Evolutionary conservation across 2,329 filamentous ascomycete species (phyloP).

Genomic region (Fusarium setosum): DNA sequence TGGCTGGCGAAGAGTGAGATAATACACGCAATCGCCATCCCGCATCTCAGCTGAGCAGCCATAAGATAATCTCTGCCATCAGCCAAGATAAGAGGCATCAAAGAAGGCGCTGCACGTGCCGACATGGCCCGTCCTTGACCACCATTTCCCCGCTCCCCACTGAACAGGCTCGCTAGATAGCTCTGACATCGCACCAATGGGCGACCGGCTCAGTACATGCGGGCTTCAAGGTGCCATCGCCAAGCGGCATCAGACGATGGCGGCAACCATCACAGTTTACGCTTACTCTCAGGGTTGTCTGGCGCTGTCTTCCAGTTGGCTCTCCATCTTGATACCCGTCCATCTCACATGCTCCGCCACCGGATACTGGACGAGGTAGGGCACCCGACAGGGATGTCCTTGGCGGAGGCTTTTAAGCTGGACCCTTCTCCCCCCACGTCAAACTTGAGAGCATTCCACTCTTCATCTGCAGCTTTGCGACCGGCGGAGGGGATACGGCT

Average conservation of each 20-base stretch:
- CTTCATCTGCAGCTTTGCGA: background rate
- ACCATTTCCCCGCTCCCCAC: background rate
- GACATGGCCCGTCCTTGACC: background rate
- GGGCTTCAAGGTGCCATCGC: no score
- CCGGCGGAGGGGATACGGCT: background rate
- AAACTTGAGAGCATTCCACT: background rate
- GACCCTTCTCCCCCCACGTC: background rate
- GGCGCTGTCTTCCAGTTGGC: no score
- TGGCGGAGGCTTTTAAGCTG: background rate
- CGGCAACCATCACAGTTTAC: no score
- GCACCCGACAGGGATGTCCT: background rate
- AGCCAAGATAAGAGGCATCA: background rate
- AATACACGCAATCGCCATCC: background rate
- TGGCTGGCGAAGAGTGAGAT: background rate
- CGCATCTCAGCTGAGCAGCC: background rate
- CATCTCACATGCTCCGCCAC: background rate
- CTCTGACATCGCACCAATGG: background rate
- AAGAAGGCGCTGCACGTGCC: background rate
- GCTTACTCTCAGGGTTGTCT: no score
- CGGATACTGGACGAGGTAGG: no score
- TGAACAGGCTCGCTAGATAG: background rate
- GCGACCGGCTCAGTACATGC: background rate
- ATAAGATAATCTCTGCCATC: background rate
- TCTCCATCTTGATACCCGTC: background rate
- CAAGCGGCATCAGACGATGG: no score